Evolutionary conservation across 345 rosid genomes (phyloP), one percentile per base, ranked within the genome.

Genomic region (Linum lewisii): DNA sequence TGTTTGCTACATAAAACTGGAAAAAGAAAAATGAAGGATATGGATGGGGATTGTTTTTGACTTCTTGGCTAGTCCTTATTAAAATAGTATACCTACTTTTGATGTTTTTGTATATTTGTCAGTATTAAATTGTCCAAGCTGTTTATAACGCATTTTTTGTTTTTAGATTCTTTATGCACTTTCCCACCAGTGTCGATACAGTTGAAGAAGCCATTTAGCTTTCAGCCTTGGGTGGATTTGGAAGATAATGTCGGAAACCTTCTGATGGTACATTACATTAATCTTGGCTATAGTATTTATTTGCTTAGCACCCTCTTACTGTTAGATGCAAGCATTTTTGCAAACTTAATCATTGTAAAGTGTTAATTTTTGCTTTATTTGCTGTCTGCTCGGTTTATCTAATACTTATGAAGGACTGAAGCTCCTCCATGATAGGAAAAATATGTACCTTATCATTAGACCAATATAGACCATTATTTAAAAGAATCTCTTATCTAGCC

Each of bases 191-290:
- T 74, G 70, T 69, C 80, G 3, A 73, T 94, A 69, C 81, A 67
- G 75, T 70, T 94, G 34, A 94, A 83, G 75, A 74, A 75, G 54
- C 90, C 97, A 32, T 84, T 94, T 80, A 68, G 81, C 7, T 60
- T 86, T 77, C 85, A 84, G 71, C 99, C 99, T 1, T 94, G 99
- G 99, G 67, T 64, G 65, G 75, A 82, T 73, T 87, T 93, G 5
- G 93, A 87, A 56, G 85, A 84, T 63, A 87, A 77, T 74, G 74
- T 86, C 52, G 99, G 99, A 70, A 86, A 90, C 69, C 90, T 94
- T 75, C 75, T 94, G 67, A 94, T 94, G 99, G 99, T 93, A 85
- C 67, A 78, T 19, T 11, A 11, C 47, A 1, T 16, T 7, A 52
- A 21, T 20, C 6, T 52, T 29, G 34, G 34, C 34, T 24, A 52